Evolutionary conservation across 2,329 filamentous ascomycete species (phyloP), one percentile per base, ranked within the genome.

Genomic region (Capronia epimyces): DNA sequence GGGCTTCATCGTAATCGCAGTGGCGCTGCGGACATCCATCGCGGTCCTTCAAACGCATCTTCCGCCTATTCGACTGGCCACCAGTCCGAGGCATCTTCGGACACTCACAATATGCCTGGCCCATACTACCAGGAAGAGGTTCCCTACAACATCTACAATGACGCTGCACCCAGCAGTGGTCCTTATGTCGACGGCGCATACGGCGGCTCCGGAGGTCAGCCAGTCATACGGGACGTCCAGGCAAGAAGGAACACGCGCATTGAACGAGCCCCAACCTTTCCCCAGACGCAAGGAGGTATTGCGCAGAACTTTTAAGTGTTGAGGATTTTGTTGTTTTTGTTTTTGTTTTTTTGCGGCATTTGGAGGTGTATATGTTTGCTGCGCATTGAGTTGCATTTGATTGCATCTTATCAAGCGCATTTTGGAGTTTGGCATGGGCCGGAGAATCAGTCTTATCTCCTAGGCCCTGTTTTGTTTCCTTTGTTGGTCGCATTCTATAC

Each of bases 241-340:
- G 93, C 93, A 22, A 78, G 93, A 61, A 82, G 93, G 59, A 96
- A 96, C 72, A 96, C 93, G 10, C 82, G 90, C 56, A 97, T 98
- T 64, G 90, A 97, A 72, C 95, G 86, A 66, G 85, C 89, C 2
- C 81, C 87, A 39, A 87, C 93, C 56, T 94, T 87, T 64, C 90
- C 91, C 9, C 88, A 94, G 65, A 53, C 32, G 8, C 89, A 95
- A 73, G 82, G 81, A 27, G 93, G 93, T 52, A 96, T 98, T 63
- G 87, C 93, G 25, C 93, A 97, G 71, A 98, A 98, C 70, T 98
- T 98, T 64, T 97, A 80, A 57, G 34, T 20, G 2, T 20, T n/a
- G n/a, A n/a, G n/a, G n/a, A n/a, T n/a, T n/a, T n/a, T n/a, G n/a
- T n/a, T n/a, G n/a, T n/a, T n/a, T n/a, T n/a, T n/a, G n/a, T n/a